phyloP scores from a whole-genome alignment of 176 grass and related monocot genomes.

The Rhynchospora pubera region DNA sequence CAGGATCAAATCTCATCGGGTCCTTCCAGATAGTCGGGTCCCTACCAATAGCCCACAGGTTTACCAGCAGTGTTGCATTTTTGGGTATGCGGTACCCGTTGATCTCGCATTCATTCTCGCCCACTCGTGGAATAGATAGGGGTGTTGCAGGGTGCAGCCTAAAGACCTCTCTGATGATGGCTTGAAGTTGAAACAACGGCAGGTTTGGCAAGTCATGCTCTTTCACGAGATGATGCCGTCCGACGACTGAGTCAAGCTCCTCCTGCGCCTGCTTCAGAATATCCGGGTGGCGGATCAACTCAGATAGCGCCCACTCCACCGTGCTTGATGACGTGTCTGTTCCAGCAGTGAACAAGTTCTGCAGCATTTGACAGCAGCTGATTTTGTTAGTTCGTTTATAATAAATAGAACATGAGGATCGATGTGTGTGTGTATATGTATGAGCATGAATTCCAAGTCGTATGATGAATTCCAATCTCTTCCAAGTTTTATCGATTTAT shows the following conservation, averaged over 20 bases:
- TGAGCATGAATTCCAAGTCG: no score
- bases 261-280: slow-evolving; percentile 35
- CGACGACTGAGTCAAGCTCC: slow-evolving; percentile 49
- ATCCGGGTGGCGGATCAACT: slow-evolving; percentile 41
- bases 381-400: no score
- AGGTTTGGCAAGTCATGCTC: slow-evolving; percentile 56
- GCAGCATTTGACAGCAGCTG: background rate
- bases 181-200: slow-evolving; percentile 22
- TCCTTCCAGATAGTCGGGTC: slow-evolving; percentile 39
- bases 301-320: slow-evolving; percentile 50
- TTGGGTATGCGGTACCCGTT: slow-evolving; percentile 32
- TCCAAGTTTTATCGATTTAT: no score
- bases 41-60: slow-evolving; percentile 58
- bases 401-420: no score
- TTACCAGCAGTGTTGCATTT: slow-evolving; percentile 38
- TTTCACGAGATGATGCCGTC: slow-evolving; percentile 22
- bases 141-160: slow-evolving; percentile 60
- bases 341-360: slow-evolving; percentile 64
- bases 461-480: no score
- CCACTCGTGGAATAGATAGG: slow-evolving; percentile 55
- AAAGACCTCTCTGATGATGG: slow-evolving; percentile 56
- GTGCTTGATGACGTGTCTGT: slow-evolving; percentile 61
- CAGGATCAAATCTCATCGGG: slow-evolving; percentile 27
- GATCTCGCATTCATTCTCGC: slow-evolving; percentile 40
- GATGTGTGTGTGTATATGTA: no score